Evolutionary conservation across 2,329 filamentous ascomycete species (phyloP).

Genomic region (Ambrosiella beaveri): DNA sequence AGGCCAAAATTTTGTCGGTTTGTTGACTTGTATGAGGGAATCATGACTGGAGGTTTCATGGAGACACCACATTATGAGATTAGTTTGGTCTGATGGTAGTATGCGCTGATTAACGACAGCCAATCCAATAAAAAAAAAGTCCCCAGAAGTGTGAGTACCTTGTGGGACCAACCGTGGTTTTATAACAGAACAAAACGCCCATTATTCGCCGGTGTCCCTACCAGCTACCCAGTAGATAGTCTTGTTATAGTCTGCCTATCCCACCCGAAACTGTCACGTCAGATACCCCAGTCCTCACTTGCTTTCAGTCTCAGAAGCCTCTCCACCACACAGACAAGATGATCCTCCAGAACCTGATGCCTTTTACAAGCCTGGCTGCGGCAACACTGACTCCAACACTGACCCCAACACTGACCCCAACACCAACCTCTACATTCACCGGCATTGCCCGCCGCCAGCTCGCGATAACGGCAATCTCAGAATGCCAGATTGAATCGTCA

Average conservation of each 20-base stretch:
- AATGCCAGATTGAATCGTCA: conserved; percentile 8
- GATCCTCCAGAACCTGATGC: neutral
- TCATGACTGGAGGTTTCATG: neutral
- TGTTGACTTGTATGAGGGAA: neutral
- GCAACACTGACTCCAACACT: neutral
- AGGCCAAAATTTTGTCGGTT: neutral
- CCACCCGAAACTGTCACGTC: neutral
- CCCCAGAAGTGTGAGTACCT: neutral
- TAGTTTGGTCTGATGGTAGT: neutral
- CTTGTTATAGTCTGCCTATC: neutral
- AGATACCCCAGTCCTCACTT: neutral
- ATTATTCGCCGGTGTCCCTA: neutral
- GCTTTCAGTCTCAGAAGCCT: neutral
- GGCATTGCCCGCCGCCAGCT: neutral
- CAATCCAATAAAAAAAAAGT: neutral
- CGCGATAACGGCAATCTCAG: conserved; percentile 3
- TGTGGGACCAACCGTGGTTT: neutral
- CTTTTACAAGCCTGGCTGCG: neutral
- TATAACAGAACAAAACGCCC: neutral
- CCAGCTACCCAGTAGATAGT: neutral
- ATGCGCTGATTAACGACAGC: neutral
- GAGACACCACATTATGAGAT: neutral
- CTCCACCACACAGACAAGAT: neutral
- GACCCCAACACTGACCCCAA: neutral
- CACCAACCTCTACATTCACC: neutral